Percentiles rank a stretch among this genome's conserved stretches.
phyloP scores from a whole-genome alignment of 305 asterid species.

The Nicotiana rustica region DNA sequence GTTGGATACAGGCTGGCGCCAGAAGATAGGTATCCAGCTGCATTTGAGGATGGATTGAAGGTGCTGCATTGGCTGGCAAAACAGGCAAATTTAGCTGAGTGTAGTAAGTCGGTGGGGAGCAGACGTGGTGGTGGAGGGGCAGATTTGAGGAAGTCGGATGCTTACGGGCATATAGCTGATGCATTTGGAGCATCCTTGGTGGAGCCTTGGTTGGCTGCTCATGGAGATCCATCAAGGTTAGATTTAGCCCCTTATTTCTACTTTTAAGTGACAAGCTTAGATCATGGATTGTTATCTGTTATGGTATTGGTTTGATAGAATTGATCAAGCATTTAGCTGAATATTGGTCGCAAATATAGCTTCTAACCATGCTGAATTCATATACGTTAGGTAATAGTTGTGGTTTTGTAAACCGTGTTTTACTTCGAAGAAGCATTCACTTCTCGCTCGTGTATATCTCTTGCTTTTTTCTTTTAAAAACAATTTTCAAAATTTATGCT shows the following conservation, averaged over 20 bases:
- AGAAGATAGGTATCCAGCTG: conserved; percentile 83
- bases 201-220: conserved; percentile 99
- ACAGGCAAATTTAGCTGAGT: conserved; percentile 88
- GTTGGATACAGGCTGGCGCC: conserved; percentile 96
- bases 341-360: not conserved
- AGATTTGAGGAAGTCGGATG: conserved; percentile 27
- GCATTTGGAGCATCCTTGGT: conserved; percentile 91
- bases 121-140: conserved; percentile 17
- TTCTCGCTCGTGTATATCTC: too few species aligned
- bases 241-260: conserved; percentile 30
- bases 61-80: conserved; percentile 91
- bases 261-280: not conserved
- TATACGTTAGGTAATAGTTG: too few species aligned
- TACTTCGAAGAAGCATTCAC: too few species aligned
- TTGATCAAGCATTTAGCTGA: not conserved
- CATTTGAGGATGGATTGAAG: conserved; percentile 88
- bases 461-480: too few species aligned
- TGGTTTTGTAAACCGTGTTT: too few species aligned
- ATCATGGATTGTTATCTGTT: not conserved
- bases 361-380: too few species aligned
- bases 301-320: not conserved
- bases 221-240: conserved; percentile 94
- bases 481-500: too few species aligned
- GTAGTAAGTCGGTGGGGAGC: conserved; percentile 66
- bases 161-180: conserved; percentile 64